These are phyloP conservation scores for Passalora sequoiae DNA, from an alignment of 2,329 filamentous ascomycete genomes.

Conservation along the genomic window DNA sequence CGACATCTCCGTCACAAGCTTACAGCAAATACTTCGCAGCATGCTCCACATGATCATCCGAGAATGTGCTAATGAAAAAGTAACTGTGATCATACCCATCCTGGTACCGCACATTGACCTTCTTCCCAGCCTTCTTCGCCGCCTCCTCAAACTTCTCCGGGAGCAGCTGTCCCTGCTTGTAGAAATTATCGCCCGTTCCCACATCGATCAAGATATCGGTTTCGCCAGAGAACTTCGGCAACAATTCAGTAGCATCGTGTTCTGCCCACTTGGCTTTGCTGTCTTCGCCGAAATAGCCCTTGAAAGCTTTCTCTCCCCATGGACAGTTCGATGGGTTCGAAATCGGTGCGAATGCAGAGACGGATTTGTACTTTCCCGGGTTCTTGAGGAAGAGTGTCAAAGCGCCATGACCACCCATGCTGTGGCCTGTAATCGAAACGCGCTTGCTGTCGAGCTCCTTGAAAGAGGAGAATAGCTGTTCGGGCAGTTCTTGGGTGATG, in stretches of 20 bases:
- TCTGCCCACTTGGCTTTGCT: conserved; percentile 73
- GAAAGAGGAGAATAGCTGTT: conserved; percentile 67
- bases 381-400: conserved; percentile 88
- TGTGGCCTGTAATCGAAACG: conserved; percentile 86
- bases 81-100: conserved; percentile 95
- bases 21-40: conserved; percentile 72
- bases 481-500: conserved; percentile 80
- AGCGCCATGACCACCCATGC: conserved; percentile 95
- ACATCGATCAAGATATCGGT: conserved; percentile 84
- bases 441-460: conserved; percentile 62
- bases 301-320: conserved; percentile 95
- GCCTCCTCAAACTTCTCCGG: conserved; percentile 87
- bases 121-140: conserved; percentile 67
- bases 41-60: conserved; percentile 84
- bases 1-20: too few species aligned
- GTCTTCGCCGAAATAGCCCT: conserved; percentile 75
- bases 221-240: conserved; percentile 67
- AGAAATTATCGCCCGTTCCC: conserved; percentile 92
- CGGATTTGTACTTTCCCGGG: conserved; percentile 68
- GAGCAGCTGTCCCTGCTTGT: conserved; percentile 85
- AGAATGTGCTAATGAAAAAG: conserved; percentile 89
- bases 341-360: conserved; percentile 24
- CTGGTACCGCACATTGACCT: conserved; percentile 76
- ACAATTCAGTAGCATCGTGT: conserved; percentile 87
- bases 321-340: conserved; percentile 56